Evolutionary conservation across 768 basidiomycete genomes (phyloP), one percentile per base, ranked within the genome.

Genomic region (Macrolepiota fuliginosa): DNA sequence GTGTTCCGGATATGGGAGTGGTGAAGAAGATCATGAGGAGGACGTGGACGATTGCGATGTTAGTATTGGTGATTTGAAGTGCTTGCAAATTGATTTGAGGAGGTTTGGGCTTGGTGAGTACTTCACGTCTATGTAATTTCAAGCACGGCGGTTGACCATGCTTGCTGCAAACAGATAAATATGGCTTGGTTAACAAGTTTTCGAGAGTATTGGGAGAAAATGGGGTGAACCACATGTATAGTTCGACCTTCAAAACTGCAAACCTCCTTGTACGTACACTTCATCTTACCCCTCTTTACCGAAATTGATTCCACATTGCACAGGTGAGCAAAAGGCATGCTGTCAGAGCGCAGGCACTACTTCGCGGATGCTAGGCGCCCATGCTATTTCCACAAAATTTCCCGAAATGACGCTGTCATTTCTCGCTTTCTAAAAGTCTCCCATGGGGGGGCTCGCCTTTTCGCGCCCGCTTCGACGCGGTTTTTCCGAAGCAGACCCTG

Each of bases 171-270:
- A 11, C 67, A 88, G 91, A 92, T 69, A 90, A 90, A 67, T 81
- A 90, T 64, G 91, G 91, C 36, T 79, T 93, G 7, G 89, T 92
- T 51, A 90, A 85, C 70, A 83, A 86, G 40, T 91, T 90, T 69
- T 90, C 91, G 22, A 83, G 83, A 7, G 82, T 90, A 22, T 81
- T 92, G 12, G 87, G 89, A 60, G 79, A 83, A 65, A 87, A 88
- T 66, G 83, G 84, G 11, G 87, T 93, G 69, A 90, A 91, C 73
- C 89, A 91, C 69, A 88, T 92, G 83, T 92, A 92, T 69, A 89
- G 86, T 61, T 90, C 89, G 47, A 91, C 91, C n/a, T 88, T 85
- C 70, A 90, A 90, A 74, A 89, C 88, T 5, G 91, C 91, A 59
- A 92, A 93, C 72, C 72, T 93, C 35, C 76, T 92, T 66, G 90